Conservation (phyloP, 129 eudicot genomes). For the Artemisia argyi region DNA sequence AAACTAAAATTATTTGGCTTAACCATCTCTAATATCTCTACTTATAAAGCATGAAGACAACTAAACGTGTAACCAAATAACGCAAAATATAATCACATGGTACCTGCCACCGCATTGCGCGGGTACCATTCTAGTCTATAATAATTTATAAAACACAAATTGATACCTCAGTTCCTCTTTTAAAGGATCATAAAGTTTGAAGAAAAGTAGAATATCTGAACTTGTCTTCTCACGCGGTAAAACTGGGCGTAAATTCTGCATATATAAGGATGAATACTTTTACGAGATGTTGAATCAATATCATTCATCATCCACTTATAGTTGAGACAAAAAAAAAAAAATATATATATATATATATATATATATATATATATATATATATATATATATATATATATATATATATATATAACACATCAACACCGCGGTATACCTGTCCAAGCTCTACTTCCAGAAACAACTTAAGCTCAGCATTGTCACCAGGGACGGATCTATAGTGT, state of each 20-base stretch:
- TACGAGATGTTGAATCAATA: not conserved
- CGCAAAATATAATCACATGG: no score
- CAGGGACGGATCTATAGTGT: no score
- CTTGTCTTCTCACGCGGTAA: slow-evolving; percentile 51
- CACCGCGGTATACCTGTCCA: not conserved
- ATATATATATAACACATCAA: no score
- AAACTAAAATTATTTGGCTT: no score
- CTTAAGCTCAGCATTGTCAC: not conserved
- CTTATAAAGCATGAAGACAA: no score
- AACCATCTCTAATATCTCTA: no score
- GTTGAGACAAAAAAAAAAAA: not conserved
- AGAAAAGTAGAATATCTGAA: slow-evolving; percentile 63
- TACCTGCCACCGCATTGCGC: no score
- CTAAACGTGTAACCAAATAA: no score
- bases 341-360: no score
- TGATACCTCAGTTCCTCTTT: slow-evolving; percentile 67
- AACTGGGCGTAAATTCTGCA: slow-evolving; percentile 59
- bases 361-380: no score
- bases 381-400: no score
- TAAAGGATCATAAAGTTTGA: slow-evolving; percentile 66
- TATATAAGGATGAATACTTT: not conserved
- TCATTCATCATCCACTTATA: not conserved
- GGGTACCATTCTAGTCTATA: no score
- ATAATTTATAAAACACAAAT: not conserved
- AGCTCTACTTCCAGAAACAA: slow-evolving; percentile 6